A percentile compares a stretch with the other conserved stretches of the same genome.
Conservation (phyloP, 1,284 basidiomycete genomes). For the Grifola frondosa region DNA sequence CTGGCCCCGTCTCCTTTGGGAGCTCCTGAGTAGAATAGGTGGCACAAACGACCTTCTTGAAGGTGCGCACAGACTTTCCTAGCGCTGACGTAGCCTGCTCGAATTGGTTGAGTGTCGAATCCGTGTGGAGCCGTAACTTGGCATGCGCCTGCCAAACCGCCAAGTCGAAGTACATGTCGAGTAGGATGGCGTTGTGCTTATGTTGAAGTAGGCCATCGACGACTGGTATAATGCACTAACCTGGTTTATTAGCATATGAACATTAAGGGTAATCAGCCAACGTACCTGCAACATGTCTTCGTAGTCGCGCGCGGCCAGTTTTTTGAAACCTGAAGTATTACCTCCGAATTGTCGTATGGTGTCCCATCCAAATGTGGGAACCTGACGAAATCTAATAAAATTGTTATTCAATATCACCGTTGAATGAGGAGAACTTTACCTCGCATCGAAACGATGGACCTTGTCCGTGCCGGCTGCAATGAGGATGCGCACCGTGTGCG, state of each 20-base stretch:
- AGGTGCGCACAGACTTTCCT: conserved; percentile 11
- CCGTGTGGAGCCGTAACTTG: conserved; percentile 32
- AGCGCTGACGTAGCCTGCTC: conserved; percentile 20
- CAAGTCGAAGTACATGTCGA: conserved; percentile 24
- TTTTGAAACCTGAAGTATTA: conserved; percentile 26
- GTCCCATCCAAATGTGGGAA: conserved; percentile 27
- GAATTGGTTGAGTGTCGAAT: conserved; percentile 21
- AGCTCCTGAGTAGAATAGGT: conserved; percentile 24
- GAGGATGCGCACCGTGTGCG: conserved; percentile 27
- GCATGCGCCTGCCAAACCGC: conserved; percentile 29
- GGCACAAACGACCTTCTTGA: conserved; percentile 19
- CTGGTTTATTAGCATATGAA: conserved; percentile 7
- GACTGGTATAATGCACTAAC: conserved; percentile 32
- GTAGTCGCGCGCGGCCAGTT: conserved; percentile 28
- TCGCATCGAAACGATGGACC: conserved; percentile 16
- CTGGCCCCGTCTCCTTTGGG: conserved; percentile 22
- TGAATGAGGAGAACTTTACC: conserved; percentile 10
- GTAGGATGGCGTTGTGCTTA: conserved; percentile 19
- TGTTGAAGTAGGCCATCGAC: conserved; percentile 27
- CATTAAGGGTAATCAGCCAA: background rate
- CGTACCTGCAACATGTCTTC: conserved; percentile 28
- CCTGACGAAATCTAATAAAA: conserved; percentile 12
- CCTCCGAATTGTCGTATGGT: conserved; percentile 24
- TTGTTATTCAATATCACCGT: conserved; percentile 3
- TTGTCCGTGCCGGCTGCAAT: conserved; percentile 1